Evolutionary conservation across 805 yeast genomes (phyloP).

Genomic region (Myxozyma neotropica): DNA sequence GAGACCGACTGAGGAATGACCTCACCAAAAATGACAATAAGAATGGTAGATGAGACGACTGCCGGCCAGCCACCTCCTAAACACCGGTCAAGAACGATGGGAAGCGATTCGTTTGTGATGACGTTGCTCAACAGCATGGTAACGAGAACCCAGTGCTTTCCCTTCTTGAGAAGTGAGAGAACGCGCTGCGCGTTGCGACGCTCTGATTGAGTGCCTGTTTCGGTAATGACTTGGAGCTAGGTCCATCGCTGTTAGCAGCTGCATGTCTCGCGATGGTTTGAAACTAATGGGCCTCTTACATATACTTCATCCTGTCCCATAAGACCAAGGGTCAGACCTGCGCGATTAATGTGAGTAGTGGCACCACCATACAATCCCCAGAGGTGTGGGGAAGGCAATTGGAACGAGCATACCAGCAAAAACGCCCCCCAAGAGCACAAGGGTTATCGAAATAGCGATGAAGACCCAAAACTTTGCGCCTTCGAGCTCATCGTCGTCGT

Average conservation of each 20-base stretch:
- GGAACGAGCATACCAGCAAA: slow-evolving; percentile 64
- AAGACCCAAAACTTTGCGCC: slow-evolving; percentile 39
- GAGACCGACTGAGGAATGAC: slow-evolving; percentile 93
- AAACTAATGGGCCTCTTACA: slow-evolving; percentile 27
- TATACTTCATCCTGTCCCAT: slow-evolving; percentile 99
- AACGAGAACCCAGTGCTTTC: slow-evolving; percentile 96
- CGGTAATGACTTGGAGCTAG: slow-evolving; percentile 80
- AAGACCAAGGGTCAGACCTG: slow-evolving; percentile 74
- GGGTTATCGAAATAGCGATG: slow-evolving; percentile 51
- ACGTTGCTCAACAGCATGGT: slow-evolving; percentile 57
- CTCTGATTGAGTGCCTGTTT: slow-evolving; percentile 73
- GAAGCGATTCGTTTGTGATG: slow-evolving; percentile 57
- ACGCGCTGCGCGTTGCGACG: slow-evolving; percentile 71
- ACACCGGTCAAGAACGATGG: slow-evolving; percentile 88
- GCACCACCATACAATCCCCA: too few relatives aligned
- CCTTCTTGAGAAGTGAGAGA: slow-evolving; percentile 67
- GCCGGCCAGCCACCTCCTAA: slow-evolving; percentile 99
- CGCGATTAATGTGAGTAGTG: too few relatives aligned
- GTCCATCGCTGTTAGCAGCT: too few relatives aligned
- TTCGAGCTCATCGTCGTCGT: slow-evolving; percentile 34
- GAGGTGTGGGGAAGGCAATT: background rate
- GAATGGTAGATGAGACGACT: slow-evolving; percentile 86
- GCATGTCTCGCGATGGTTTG: too few relatives aligned
- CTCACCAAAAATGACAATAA: slow-evolving; percentile 93
- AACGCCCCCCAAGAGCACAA: slow-evolving; percentile 82